Base-by-base conservation (phyloP, 2,329 filamentous ascomycete species). In the Aureobasidium uvarum region DNA sequence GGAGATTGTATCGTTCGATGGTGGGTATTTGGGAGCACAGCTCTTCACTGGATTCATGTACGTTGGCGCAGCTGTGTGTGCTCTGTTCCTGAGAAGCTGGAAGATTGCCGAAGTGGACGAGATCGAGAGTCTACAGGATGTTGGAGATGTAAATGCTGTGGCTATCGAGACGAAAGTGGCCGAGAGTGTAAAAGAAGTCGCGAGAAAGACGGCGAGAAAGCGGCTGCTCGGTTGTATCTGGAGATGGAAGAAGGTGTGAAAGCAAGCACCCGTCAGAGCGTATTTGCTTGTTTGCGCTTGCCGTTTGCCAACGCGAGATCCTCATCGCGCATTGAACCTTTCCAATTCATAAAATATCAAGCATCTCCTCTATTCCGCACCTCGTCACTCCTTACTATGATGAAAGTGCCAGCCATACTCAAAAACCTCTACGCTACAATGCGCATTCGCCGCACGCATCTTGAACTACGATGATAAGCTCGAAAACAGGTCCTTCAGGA, bases 1-100 rank as follows among this genome's bases (percentile, higher is more conserved):
- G 13, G 78, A 84, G 68, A 80, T 86, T 65, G 79, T 84, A 41
- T 74, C 74, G 2, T 75, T 76, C 1, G 79, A 79, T n/a, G 79
- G 79, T 0, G 77, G 79, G 33, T 88, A 86, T 69, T 78, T 85
- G 0, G 81, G 83, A 14, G 82, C 85, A 2, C 86, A 88, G 71
- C 69, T 88, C 1, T 88, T 86, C 70, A 80, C 83, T 0, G 86
- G 84, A 0, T 83, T 83, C 71, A 86, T 87, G 82, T 88, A 87
- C 72, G 72, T 87, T n/a, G 82, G 76, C 0, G 85, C 81, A 2
- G 81, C 85, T 2, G 64, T 78, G 0, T 83, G 81, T 66, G 70
- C 86, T 70, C 81, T 82, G 75, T 71, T 85, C n/a, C 72, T 87
- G 56, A 74, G 85, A 65, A 81, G 81, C 0, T 88, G 85, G 86